Base-by-base conservation (phyloP, 2,329 filamentous ascomycete species). In the Pyrenophora teres region DNA sequence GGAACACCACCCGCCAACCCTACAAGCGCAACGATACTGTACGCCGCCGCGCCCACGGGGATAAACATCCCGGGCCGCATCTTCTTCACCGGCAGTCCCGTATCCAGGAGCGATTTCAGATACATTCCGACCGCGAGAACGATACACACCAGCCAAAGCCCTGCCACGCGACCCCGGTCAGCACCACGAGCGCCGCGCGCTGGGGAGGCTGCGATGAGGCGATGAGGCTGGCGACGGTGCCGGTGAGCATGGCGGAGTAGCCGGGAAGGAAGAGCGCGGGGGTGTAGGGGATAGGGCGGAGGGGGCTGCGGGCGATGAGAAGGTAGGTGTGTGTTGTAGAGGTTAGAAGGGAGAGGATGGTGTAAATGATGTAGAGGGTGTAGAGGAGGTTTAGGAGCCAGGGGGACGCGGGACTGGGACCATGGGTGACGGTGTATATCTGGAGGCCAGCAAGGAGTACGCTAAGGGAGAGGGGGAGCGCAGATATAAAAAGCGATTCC, bases 61-160 rank as follows among this genome's bases (percentile, higher is more conserved):
- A 90, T 89, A 75, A 89, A 90, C 64, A 90, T 80, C 0, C 81
- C 86, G 0, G 87, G 85, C 16, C 87, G 77, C 43, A 86, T 81
- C 59, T 86, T 82, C 3, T 80, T 75, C 54, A 75, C 69, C 0
- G 87, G 87, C 3, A 89, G 76, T 0, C 87, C 83, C 0, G 78
- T 76, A 54, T 84, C 80, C 80, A 90, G 84, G 8, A 90, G 75
- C 2, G 86, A 80, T 18, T 82, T 83, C 40, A 89, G 78, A 77
- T 87, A 89, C 64, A 85, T 81, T 0, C 85, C 78, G 62, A 88
- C 87, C 79, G 89, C 87, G 68, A 88, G 80, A 47, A 77, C 1
- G 85, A 81, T 10, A 90, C 80, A 12, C 82, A 79, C 57, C 87
- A 81, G 2, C 88, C 88, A 0, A 90, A 76, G 0, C 87, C 87